Evolutionary conservation across 2,329 filamentous ascomycete species (phyloP).

Genomic region (Cordyceps javanica): DNA sequence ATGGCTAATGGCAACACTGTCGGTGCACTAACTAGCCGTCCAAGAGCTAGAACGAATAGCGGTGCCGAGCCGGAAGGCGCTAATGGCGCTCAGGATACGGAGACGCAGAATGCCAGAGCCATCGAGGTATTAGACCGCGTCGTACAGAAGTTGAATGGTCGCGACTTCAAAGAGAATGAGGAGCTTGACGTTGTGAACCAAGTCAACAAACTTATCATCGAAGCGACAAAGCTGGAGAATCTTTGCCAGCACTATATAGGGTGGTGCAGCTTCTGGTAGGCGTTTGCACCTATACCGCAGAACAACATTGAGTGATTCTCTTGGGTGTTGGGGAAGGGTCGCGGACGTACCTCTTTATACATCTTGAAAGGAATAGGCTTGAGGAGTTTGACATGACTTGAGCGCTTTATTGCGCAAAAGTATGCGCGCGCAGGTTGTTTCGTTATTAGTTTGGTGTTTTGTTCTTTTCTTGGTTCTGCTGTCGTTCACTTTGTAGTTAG

Average conservation of each 20-base stretch:
- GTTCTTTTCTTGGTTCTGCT: neutral
- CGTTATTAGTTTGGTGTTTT: neutral
- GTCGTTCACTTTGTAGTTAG: neutral
- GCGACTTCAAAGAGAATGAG: constrained; percentile 81
- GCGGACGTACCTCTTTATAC: neutral
- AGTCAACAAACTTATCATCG: constrained; percentile 88
- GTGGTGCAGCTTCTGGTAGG: constrained; percentile 96
- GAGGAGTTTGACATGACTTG: neutral
- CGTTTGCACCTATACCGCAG: neutral
- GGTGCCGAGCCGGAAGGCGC: constrained; percentile 34
- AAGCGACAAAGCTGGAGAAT: constrained; percentile 96
- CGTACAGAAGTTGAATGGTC: constrained; percentile 89
- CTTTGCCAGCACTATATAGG: constrained; percentile 98
- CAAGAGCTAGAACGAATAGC: constrained; percentile 56
- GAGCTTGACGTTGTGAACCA: constrained; percentile 82
- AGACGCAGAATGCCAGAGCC: constrained; percentile 89
- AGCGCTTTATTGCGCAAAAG: neutral
- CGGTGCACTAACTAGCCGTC: constrained; percentile 42
- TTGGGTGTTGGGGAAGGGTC: no score
- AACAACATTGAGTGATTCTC: no score
- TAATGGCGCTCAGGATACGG: constrained; percentile 41
- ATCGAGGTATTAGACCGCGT: constrained; percentile 88
- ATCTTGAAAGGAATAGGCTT: neutral
- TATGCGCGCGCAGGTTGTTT: neutral
- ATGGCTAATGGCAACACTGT: constrained; percentile 41